phyloP scores from a whole-genome alignment of 139 green algal genomes.

The Picochlorum sp. region DNA sequence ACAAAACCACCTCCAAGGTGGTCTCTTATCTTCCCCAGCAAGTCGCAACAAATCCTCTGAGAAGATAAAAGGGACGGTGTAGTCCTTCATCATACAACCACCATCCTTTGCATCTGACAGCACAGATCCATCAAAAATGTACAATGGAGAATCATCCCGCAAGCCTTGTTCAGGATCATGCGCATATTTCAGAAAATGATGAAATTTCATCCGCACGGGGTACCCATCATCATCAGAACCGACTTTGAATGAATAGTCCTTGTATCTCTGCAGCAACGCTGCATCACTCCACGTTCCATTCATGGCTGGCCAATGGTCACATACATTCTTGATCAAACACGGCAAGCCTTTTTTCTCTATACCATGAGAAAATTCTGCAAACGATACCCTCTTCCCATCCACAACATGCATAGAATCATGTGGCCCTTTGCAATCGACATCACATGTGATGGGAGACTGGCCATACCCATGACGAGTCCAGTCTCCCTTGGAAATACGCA shows the following conservation, averaged over 20 bases:
- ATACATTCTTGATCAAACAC: constrained; percentile 60
- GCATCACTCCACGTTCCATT: constrained; percentile 44
- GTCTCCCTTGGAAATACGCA: constrained; percentile 64
- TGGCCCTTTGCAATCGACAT: background rate
- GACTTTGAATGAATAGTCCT: constrained; percentile 78
- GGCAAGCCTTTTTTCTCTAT: constrained; percentile 60
- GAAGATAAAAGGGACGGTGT: constrained; percentile 59
- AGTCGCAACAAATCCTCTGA: constrained; percentile 68
- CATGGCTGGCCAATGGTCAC: constrained; percentile 50
- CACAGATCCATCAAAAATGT: constrained; percentile 67
- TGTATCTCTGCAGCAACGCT: constrained; percentile 36
- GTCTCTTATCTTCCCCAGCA: constrained; percentile 63
- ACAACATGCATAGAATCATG: constrained; percentile 44
- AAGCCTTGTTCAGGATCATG: constrained; percentile 32
- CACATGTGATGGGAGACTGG: too few relatives aligned
- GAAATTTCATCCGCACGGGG: constrained; percentile 67
- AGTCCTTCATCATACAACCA: constrained; percentile 38
- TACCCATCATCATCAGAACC: constrained; percentile 88
- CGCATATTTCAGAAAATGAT: constrained; percentile 66
- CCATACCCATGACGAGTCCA: constrained; percentile 57
- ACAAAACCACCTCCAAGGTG: constrained; percentile 64
- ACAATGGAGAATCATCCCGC: constrained; percentile 65
- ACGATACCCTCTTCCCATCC: constrained; percentile 31
- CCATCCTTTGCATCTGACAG: constrained; percentile 15
- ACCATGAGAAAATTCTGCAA: constrained; percentile 50